Evolutionary conservation across 495 filamentous ascomycete species (phyloP).

Genomic region (Pyrenopolyporus hunteri): DNA sequence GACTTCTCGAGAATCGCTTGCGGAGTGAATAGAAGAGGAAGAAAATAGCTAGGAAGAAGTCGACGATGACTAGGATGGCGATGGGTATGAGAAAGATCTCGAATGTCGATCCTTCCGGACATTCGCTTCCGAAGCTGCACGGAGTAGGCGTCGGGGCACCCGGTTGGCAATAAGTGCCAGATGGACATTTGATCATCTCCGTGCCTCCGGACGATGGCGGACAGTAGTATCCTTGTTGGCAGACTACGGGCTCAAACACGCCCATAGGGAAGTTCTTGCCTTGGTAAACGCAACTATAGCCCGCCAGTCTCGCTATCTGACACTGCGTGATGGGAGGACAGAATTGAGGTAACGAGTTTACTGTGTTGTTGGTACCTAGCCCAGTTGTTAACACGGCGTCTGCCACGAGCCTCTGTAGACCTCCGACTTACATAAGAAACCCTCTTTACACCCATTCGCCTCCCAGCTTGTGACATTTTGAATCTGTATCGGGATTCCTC

Average conservation of each 20-base stretch:
- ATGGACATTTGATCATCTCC: conserved; percentile 46
- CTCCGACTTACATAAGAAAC: conserved; percentile 49
- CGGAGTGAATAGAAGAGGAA: conserved; percentile 40
- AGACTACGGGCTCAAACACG: conserved; percentile 53
- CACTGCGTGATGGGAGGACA: conserved; percentile 51
- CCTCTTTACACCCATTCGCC: conserved; percentile 44
- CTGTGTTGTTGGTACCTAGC: conserved; percentile 53
- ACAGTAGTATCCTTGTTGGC: conserved; percentile 53
- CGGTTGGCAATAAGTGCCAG: conserved; percentile 52
- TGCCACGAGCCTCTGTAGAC: not conserved
- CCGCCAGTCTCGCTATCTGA: conserved; percentile 45
- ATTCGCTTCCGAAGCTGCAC: conserved; percentile 50
- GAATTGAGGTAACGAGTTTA: conserved; percentile 51
- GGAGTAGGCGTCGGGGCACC: conserved; percentile 50
- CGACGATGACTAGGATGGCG: conserved; percentile 48
- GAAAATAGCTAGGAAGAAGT: conserved; percentile 45
- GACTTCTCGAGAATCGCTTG: conserved; percentile 34
- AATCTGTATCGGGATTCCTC: conserved; percentile 42
- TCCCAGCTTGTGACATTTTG: conserved; percentile 46
- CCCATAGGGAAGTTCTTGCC: conserved; percentile 47
- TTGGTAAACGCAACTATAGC: conserved; percentile 37
- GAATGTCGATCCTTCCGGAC: conserved; percentile 45
- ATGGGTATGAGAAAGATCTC: conserved; percentile 51
- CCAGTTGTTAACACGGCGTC: conserved; percentile 16
- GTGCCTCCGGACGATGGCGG: conserved; percentile 42